These are phyloP conservation scores for Acanthamoeba sp. DNA, from an alignment of 208 protist genomes.

Conservation along the genomic window DNA sequence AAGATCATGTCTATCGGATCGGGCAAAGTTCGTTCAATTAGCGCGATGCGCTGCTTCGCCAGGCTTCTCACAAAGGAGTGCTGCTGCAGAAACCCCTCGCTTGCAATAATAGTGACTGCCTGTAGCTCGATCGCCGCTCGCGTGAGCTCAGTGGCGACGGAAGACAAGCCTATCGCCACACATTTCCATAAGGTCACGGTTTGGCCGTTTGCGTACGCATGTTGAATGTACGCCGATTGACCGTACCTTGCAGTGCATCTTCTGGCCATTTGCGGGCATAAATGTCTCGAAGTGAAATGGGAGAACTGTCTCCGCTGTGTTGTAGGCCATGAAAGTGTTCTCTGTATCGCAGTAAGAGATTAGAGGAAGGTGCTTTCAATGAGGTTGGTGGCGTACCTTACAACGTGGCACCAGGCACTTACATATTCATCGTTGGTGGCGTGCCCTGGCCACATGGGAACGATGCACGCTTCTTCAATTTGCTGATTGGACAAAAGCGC, in stretches of 20 bases:
- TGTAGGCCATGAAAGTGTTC: not conserved
- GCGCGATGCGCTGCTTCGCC: conserved; percentile 1
- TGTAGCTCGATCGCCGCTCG: not conserved
- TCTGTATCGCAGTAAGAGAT: not conserved
- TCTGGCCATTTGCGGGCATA: not conserved
- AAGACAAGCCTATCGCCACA: not conserved
- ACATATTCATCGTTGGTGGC: not conserved
- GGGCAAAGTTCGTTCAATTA: not conserved
- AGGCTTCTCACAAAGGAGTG: not conserved
- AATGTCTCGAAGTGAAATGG: not conserved
- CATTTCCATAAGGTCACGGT: too few species aligned
- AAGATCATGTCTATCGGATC: not conserved
- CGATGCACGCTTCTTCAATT: not conserved
- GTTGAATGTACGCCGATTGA: not conserved
- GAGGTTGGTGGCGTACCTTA: not conserved
- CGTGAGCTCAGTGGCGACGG: not conserved
- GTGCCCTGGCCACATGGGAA: not conserved
- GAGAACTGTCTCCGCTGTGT: not conserved
- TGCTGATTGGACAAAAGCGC: not conserved
- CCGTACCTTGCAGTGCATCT: not conserved
- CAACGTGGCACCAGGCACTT: not conserved
- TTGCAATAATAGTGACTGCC: not conserved
- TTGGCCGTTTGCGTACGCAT: too few species aligned
- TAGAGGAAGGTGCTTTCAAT: too few species aligned
- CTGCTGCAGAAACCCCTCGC: not conserved